phyloP scores from a whole-genome alignment of 139 green algal genomes.

The Tetratostichococcus sp. region DNA sequence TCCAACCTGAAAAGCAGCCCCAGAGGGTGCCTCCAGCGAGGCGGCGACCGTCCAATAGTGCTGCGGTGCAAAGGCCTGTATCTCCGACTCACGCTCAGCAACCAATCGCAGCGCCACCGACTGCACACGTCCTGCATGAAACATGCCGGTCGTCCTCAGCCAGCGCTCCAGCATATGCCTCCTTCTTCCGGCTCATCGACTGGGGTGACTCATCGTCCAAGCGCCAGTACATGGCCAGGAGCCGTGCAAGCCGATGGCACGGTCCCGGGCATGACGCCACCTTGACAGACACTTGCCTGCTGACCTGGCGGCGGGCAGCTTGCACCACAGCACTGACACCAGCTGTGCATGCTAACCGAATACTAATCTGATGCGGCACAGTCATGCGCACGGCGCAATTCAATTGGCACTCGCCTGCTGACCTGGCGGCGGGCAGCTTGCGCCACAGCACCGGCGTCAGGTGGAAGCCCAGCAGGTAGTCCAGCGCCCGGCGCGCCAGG shows the following conservation, averaged over 20 bases:
- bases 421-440: slow-evolving; percentile 72
- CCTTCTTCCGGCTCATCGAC: too few relatives aligned
- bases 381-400: too few relatives aligned
- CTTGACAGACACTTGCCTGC: too few relatives aligned
- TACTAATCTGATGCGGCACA: too few relatives aligned
- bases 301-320: slow-evolving; percentile 68
- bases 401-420: slow-evolving; percentile 37
- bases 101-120: slow-evolving; percentile 84
- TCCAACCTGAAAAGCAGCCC: background rate
- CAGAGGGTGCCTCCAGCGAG: background rate
- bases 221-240: too few relatives aligned
- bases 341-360: too few relatives aligned
- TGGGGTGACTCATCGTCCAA: too few relatives aligned
- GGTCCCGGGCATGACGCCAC: too few relatives aligned
- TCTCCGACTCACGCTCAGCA: slow-evolving; percentile 71
- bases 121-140: slow-evolving; percentile 69
- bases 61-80: slow-evolving; percentile 54
- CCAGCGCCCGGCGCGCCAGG: slow-evolving; percentile 72
- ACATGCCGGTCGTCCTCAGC: background rate
- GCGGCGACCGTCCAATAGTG: slow-evolving; percentile 66
- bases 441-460: slow-evolving; percentile 90
- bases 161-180: too few relatives aligned
- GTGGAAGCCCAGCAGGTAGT: slow-evolving; percentile 91
- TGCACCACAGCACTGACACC: slow-evolving; percentile 84
- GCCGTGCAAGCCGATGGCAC: too few relatives aligned